Percentiles rank a stretch among this genome's conserved stretches.
Evolutionary conservation across 1,284 basidiomycete species (phyloP).

Genomic region (Anthracocystis panici-leucophaei): DNA sequence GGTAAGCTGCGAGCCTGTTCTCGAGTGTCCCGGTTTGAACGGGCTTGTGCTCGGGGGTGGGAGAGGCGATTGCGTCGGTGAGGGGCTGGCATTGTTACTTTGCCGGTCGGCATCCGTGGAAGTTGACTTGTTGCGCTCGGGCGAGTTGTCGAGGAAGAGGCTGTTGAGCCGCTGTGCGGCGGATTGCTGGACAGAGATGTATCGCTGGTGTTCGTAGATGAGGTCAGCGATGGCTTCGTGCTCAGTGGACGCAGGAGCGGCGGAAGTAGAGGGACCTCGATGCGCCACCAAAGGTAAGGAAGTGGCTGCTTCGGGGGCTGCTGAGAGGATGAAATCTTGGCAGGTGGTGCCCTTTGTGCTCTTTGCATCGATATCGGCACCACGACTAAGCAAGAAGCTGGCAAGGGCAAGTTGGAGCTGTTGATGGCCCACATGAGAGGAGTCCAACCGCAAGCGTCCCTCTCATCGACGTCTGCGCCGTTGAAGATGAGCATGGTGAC

Average conservation of each 20-base stretch:
- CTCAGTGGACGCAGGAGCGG: conserved; percentile 26
- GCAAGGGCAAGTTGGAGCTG: conserved; percentile 89
- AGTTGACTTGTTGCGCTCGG: conserved; percentile 10
- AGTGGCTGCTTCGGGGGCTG: conserved; percentile 40
- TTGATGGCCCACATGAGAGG: conserved; percentile 93
- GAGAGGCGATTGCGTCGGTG: conserved; percentile 8
- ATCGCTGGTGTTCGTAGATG: conserved; percentile 60
- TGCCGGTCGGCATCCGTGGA: conserved; percentile 12
- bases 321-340: conserved; percentile 63
- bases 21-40: conserved; percentile 39
- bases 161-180: conserved; percentile 41
- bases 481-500: conserved; percentile 56
- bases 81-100: conserved; percentile 22
- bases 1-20: conserved; percentile 37
- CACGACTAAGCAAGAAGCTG: conserved; percentile 90
- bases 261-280: neutral
- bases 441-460: conserved; percentile 80
- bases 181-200: conserved; percentile 38
- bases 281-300: neutral
- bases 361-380: conserved; percentile 70
- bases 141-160: conserved; percentile 36
- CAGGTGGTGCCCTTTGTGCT: conserved; percentile 57
- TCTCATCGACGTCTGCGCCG: conserved; percentile 60
- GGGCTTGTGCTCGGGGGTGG: conserved; percentile 19
- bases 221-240: conserved; percentile 59